Conservation (phyloP, 345 rosid genomes). For the Salix udensis region DNA sequence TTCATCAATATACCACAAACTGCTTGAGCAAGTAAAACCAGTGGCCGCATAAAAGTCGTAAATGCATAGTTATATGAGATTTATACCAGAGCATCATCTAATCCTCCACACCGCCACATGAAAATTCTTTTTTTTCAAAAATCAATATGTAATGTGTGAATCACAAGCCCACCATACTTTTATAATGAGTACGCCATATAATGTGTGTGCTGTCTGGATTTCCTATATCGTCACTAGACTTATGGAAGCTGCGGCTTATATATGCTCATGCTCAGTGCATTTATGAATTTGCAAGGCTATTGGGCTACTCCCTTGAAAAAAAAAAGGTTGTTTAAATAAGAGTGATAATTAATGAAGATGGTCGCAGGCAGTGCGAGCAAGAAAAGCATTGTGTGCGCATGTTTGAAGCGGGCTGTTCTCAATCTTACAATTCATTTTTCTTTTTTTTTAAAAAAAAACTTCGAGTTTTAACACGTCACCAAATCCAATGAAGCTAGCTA, state of each 20-base stretch:
- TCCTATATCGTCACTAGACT: not conserved
- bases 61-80: not conserved
- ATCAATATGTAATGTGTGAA: not conserved
- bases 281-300: not conserved
- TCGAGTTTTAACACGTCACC: not conserved
- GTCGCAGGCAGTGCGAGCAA: slow-evolving; percentile 11
- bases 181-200: slow-evolving; percentile 2
- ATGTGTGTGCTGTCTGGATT: slow-evolving; percentile 1
- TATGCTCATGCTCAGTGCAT: not conserved
- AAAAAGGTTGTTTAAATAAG: not conserved
- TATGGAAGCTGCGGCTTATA: not conserved
- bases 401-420: not conserved
- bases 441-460: too few species aligned
- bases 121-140: not conserved
- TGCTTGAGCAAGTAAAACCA: not conserved
- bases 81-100: not conserved
- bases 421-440: not conserved
- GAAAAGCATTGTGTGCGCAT: not conserved
- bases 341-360: not conserved
- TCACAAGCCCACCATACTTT: slow-evolving; percentile 23
- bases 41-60: not conserved
- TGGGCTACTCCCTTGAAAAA: not conserved
- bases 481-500: not conserved
- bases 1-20: not conserved
- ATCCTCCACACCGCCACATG: not conserved